Evolutionary conservation across 208 protist genomes (phyloP), one percentile per base, ranked within the genome.

Genomic region (Crithidia sp.): DNA sequence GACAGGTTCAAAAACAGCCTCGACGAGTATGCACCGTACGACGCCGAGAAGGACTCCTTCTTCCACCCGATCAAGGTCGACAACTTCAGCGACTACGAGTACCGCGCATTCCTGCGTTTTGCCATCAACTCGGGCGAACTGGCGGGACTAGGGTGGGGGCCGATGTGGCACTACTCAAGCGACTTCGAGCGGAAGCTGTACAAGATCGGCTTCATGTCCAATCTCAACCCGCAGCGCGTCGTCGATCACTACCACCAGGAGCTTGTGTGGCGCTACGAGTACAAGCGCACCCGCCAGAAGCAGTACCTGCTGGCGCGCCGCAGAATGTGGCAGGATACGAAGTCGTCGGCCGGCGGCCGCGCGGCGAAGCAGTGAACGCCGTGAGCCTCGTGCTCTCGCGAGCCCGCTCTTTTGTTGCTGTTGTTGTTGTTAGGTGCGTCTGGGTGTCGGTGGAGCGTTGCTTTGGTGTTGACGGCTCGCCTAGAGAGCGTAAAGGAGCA

Each of bases 211-310:
- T 97, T 97, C 74, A 87, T 97, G 77, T 96, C 94, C 1, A 84
- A 88, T 45, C 78, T 84, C 16, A 97, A 97, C 67, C 94, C 94
- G 45, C 92, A 97, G 77, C 69, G 82, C 12, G 89, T 97, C n/a
- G 69, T 97, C 53, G 89, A 97, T 62, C 94, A 97, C 67, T 96
- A 97, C 66, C 93, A 97, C 70, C 93, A 97, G 71, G 93, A 97
- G 75, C 71, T 97, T 13, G 91, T 97, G 16, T 97, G 94, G 92
- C 83, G 86, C 56, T 92, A 87, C 56, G 94, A 97, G 79, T 97
- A 95, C 76, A 81, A 95, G 71, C 79, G 94, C 58, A 87, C 81
- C 47, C 90, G 94, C 12, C 94, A 96, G 73, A 97, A 96, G 76
- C 94, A 97, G 78, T 94, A 93, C 76, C 76, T 95, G n/a, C 86